phyloP scores from a whole-genome alignment of 2,329 filamentous ascomycete genomes.

The Clonostachys solani region DNA sequence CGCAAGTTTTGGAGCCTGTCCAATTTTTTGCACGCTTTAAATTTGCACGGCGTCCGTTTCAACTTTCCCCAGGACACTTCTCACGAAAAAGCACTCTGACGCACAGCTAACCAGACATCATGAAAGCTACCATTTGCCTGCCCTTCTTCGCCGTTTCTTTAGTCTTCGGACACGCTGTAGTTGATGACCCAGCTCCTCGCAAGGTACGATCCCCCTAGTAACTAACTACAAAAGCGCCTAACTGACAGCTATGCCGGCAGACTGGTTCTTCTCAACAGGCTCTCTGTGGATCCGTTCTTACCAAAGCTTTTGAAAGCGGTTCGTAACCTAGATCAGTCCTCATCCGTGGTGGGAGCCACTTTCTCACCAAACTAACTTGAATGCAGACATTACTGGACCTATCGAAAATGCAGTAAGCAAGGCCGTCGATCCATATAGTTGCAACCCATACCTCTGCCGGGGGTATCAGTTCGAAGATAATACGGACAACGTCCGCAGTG shows the following conservation, averaged over 20 bases:
- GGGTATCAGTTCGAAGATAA: conserved; percentile 42
- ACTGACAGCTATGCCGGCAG: not conserved
- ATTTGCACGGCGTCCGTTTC: too few relatives aligned
- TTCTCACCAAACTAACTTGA: not conserved
- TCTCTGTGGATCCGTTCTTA: not conserved
- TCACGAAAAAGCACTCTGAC: too few relatives aligned
- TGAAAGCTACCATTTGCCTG: too few relatives aligned
- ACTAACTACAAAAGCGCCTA: not conserved
- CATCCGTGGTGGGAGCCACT: not conserved
- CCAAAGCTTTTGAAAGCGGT: not conserved
- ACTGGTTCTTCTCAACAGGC: not conserved
- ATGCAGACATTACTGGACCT: not conserved
- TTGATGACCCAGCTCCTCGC: not conserved
- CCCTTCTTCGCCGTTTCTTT: too few relatives aligned
- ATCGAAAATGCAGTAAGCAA: conserved; percentile 1
- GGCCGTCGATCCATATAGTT: conserved; percentile 11
- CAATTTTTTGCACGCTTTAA: too few relatives aligned
- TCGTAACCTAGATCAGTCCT: too few relatives aligned
- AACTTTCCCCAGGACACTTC: too few relatives aligned
- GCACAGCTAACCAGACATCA: too few relatives aligned
- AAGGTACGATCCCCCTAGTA: not conserved
- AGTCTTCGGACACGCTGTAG: not conserved
- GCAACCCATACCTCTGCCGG: conserved; percentile 41
- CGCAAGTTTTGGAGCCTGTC: too few relatives aligned
- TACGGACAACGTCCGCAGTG: conserved; percentile 32